A percentile compares a stretch with the other conserved stretches of the same genome.
Evolutionary conservation across 169 alveolate genomes (phyloP).

Genomic region (Plasmodium falciparum): DNA sequence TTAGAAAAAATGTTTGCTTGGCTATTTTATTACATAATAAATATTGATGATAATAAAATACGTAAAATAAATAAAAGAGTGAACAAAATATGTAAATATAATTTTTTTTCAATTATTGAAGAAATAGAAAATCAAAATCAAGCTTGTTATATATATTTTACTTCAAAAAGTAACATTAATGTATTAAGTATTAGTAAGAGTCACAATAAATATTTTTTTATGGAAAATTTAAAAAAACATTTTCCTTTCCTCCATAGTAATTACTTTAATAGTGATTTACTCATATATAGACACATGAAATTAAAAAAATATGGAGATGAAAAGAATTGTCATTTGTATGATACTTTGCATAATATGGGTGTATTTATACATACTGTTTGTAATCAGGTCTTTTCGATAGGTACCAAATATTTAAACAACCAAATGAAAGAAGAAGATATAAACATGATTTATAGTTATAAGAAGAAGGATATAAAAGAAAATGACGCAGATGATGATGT

Average conservation of each 20-base stretch:
- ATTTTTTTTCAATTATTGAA: conserved; percentile 37
- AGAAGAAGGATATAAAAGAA: conserved; percentile 1
- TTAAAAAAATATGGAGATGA: conserved; percentile 14
- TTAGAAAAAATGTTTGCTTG: conserved; percentile 26
- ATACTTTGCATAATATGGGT: conserved; percentile 38
- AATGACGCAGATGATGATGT: neutral
- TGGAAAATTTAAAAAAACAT: conserved; percentile 4
- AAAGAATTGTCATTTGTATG: conserved; percentile 16
- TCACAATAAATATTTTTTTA: conserved; percentile 18
- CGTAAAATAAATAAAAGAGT: conserved; percentile 11
- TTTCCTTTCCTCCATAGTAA: conserved; percentile 8
- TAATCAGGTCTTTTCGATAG: neutral
- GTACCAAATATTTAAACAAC: too few relatives aligned
- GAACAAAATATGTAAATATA: conserved; percentile 36
- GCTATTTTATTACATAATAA: neutral
- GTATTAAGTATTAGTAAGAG: conserved; percentile 71
- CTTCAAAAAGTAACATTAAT: conserved; percentile 27
- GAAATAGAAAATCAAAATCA: conserved; percentile 37
- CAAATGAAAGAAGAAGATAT: conserved; percentile 1
- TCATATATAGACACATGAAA: conserved; percentile 55
- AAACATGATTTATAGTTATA: neutral
- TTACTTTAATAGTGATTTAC: conserved; percentile 22
- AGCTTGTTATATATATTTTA: conserved; percentile 48
- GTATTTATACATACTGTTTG: conserved; percentile 39
- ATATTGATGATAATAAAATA: neutral